Conservation (phyloP, 192 early-diverging fungal species). For the Podila epigama region DNA sequence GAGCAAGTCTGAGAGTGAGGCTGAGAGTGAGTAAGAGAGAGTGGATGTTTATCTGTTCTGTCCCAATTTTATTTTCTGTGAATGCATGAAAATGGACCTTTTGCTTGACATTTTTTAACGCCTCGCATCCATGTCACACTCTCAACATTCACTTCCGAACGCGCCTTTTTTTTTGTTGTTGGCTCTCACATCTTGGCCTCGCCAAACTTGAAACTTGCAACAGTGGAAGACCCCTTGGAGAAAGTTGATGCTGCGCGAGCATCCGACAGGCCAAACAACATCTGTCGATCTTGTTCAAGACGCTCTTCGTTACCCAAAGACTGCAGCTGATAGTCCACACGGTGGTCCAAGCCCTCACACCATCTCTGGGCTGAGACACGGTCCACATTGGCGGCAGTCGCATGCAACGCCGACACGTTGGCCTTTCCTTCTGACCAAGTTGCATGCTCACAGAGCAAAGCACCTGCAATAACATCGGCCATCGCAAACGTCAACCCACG, state of each 20-base stretch:
- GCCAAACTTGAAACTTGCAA: constrained; percentile 5
- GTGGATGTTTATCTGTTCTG: no score
- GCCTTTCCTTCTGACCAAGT: constrained; percentile 47
- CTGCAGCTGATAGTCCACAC: constrained; percentile 41
- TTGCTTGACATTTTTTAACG: no score
- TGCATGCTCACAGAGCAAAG: constrained; percentile 61
- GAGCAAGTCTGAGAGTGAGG: no score
- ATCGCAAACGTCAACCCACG: constrained; percentile 59
- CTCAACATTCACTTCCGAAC: no score
- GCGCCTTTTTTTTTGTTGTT: neutral
- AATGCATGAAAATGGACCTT: no score
- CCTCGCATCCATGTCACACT: no score
- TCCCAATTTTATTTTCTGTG: no score
- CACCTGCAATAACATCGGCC: constrained; percentile 53
- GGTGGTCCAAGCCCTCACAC: constrained; percentile 37
- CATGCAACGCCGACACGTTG: constrained; percentile 5
- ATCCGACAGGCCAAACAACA: constrained; percentile 37
- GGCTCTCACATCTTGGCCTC: constrained; percentile 23
- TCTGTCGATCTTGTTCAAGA: constrained; percentile 32
- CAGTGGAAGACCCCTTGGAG: neutral
- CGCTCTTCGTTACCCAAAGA: constrained; percentile 26
- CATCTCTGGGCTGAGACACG: constrained; percentile 39
- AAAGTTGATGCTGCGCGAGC: constrained; percentile 4
- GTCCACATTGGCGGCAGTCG: constrained; percentile 20
- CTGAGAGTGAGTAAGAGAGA: no score